These are phyloP conservation scores for Diaporthe humulicola DNA, from an alignment of 2,329 filamentous ascomycete genomes.

Conservation along the genomic window DNA sequence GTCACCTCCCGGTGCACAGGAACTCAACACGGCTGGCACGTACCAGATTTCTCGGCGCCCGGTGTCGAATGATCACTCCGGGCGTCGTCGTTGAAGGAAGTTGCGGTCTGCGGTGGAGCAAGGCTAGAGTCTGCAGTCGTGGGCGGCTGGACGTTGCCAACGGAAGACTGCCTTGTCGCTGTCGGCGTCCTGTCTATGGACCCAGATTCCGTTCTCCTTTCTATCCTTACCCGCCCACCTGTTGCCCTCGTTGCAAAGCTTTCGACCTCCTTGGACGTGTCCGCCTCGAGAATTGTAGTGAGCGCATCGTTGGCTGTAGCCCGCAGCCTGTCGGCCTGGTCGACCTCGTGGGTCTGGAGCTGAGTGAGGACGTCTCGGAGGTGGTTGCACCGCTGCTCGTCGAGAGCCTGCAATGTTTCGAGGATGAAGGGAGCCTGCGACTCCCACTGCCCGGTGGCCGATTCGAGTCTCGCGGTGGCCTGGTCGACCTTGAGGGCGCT, in stretches of 20 bases:
- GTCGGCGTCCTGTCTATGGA: slow-evolving; percentile 41
- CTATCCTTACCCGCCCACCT: slow-evolving; percentile 58
- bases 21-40: not conserved
- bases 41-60: slow-evolving; percentile 55
- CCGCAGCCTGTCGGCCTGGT: slow-evolving; percentile 83
- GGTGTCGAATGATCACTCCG: slow-evolving; percentile 61
- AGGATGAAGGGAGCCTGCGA: slow-evolving; percentile 95
- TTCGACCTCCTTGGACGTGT: slow-evolving; percentile 88
- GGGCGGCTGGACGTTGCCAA: slow-evolving; percentile 45
- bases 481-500: slow-evolving; percentile 83
- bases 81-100: slow-evolving; percentile 51
- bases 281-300: slow-evolving; percentile 85
- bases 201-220: slow-evolving; percentile 57
- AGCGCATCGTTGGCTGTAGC: slow-evolving; percentile 83
- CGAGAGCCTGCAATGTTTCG: slow-evolving; percentile 89
- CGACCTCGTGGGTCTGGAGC: slow-evolving; percentile 91
- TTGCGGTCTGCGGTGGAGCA: slow-evolving; percentile 30
- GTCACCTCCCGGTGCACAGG: slow-evolving; percentile 34
- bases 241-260: slow-evolving; percentile 69
- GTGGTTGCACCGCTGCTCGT: slow-evolving; percentile 90
- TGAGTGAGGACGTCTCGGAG: slow-evolving; percentile 92
- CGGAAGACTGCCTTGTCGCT: slow-evolving; percentile 56
- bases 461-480: slow-evolving; percentile 80
- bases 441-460: slow-evolving; percentile 88
- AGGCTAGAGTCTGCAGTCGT: slow-evolving; percentile 39